Evolutionary conservation across 306 rosid genomes (phyloP), one percentile per base, ranked within the genome.

Genomic region (Cercis canadensis): DNA sequence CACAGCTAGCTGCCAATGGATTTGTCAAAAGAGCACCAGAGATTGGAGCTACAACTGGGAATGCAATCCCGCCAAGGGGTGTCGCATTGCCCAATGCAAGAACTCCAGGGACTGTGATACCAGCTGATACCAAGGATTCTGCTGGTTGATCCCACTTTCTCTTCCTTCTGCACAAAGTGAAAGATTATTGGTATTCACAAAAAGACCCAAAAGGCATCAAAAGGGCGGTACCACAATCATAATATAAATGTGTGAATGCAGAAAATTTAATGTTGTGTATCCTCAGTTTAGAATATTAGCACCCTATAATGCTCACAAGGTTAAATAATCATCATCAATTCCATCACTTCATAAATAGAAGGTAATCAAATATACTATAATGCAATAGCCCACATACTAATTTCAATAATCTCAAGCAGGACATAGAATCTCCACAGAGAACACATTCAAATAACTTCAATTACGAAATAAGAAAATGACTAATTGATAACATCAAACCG

Each of bases 91-190:
- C 74, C 66, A 84, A 57, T 13, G 90, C 87, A 12, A 85, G 80
- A 24, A 76, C 75, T 72, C 87, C 92, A 8, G 85, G 88, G 44
- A 79, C 78, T 9, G 86, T 77, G 33, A 78, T 49, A 62, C 85
- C 86, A 21, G 83, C 80, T 11, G 89, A 72, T 57, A 86, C 75
- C 81, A 87, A 70, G 5, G 88, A 80, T 76, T 87, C 95, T 3
- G 97, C 98, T 8, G 97, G 98, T 70, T 89, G 96, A 84, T 94
- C 98, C 98, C 98, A 94, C 83, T 86, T 94, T 70, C 98, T 87
- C 83, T 87, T 94, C 87, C 80, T 94, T 71, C 97, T 93, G 85
- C 63, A 62, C 31, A 19, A 32, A 15, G 24, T 45, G 53, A 44
- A 9, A 44, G 5, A 43, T 12, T 65, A 29, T 44, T 45, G 6